Base-by-base conservation (phyloP, 2,329 filamentous ascomycete species). In the Lithohypha guttulata region DNA sequence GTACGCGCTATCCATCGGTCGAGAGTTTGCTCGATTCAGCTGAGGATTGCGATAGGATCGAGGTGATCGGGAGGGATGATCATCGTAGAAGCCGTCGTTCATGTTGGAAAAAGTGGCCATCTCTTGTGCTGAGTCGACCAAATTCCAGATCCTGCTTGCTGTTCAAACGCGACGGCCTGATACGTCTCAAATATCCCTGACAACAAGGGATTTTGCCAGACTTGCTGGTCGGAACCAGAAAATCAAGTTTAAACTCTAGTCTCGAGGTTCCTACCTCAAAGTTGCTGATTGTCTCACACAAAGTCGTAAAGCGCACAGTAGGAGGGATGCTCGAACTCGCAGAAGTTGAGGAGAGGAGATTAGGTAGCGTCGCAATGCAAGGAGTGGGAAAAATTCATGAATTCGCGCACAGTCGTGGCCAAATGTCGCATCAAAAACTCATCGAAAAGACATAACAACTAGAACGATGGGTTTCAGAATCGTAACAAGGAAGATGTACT, bases 61-160 rank as follows among this genome's bases (percentile, higher is more conserved):
- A 26, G 84, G 84, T 48, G 81, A 84, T 55, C 83, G 80, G 58
- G 78, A 79, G 46, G 72, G 61, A 43, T 72, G 62, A 52, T 82
- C 81, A 51, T 84, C 79, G 64, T 82, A 76, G 66, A 84, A 86
- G 70, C 81, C 77, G 44, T 83, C 77, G 59, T 44, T 43, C 31
- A 47, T 30, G 39, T 35, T 35, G 26, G 37, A 34, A 17, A 35
- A 42, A 8, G 25, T 42, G 3, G 39, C 33, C 39, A 42, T 42
- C 9, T 28, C 26, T 11, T 14, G 26, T 28, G 4, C 26, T 14
- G 11, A 28, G 26, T 14, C n/a, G n/a, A n/a, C n/a, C n/a, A n/a
- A n/a, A n/a, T n/a, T n/a, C n/a, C n/a, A n/a, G n/a, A n/a, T n/a
- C n/a, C n/a, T n/a, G n/a, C n/a, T n/a, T n/a, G n/a, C n/a, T n/a